Conservation (phyloP, 108 stramenopile genomes). For the Mediolabrus comicus region DNA sequence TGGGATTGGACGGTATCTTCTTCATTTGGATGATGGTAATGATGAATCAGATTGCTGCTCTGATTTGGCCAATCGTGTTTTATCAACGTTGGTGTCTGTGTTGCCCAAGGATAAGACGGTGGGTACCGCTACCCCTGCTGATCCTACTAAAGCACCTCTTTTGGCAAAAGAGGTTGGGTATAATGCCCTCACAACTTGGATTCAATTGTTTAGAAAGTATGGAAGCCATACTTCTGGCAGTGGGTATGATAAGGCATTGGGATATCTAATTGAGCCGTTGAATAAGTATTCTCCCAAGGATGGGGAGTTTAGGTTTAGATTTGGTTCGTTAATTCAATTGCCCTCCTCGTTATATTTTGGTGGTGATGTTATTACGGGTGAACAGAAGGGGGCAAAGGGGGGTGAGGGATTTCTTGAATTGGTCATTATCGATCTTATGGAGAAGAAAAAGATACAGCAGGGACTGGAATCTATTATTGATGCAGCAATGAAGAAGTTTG, state of each 20-base stretch:
- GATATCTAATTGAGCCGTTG: conserved; percentile 53
- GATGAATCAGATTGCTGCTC: not conserved
- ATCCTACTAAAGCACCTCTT: not conserved
- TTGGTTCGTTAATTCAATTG: conserved; percentile 42
- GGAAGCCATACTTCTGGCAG: conserved; percentile 1
- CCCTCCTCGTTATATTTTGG: conserved; percentile 9
- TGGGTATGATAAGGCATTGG: conserved; percentile 53
- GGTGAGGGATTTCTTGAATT: conserved; percentile 35
- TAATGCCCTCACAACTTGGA: conserved; percentile 60
- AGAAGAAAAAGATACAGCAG: conserved; percentile 36
- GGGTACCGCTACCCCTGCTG: conserved; percentile 22
- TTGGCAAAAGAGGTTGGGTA: conserved; percentile 44
- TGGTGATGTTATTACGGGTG: conserved; percentile 3
- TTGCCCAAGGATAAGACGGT: conserved; percentile 52
- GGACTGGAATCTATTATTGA: conserved; percentile 64
- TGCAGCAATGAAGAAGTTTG: conserved; percentile 62
- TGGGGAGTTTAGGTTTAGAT: conserved; percentile 53
- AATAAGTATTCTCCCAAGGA: conserved; percentile 52
- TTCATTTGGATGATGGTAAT: not conserved
- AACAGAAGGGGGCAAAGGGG: conserved; percentile 16
- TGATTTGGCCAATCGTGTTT: conserved; percentile 19
- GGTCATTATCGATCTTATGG: conserved; percentile 35
- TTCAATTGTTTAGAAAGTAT: conserved; percentile 41
- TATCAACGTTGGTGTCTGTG: conserved; percentile 11
- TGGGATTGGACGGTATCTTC: conserved; percentile 24